Evolutionary conservation across 75 land plant species (phyloP), one percentile per base, ranked within the genome.

Genomic region (Adiantum capillusveneris): DNA sequence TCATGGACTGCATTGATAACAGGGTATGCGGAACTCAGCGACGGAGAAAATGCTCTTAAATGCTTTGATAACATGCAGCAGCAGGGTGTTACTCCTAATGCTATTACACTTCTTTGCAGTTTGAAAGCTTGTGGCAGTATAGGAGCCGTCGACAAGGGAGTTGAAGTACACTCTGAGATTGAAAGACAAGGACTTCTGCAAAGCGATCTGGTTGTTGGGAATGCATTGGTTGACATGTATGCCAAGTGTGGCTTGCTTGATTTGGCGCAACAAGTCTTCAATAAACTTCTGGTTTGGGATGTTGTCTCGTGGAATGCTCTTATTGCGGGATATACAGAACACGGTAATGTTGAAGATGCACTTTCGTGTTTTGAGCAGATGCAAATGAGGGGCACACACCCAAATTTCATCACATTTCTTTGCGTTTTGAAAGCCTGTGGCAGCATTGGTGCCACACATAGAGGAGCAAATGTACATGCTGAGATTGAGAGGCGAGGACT

Each of bases 61-160:
- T 37, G 82, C 46, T 58, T 50, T 17, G 69, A 82, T 67, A 79
- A 74, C 46, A 73, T 85, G 85, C 26, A 63, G 22, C 52, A 67
- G 36, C 76, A 72, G 48, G 85, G 85, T 29, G 68, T 82, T 65
- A 43, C 46, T 17, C 70, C 82, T 5, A 82, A 85, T 67, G 71
- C 76, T 50, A 71, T 76, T 22, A 68, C 76, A 13, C 78, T 82
- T 65, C 46, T 75, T 26, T 73, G 75, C 18, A 39, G 78, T 49
- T 60, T 82, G 28, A 37, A 57, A 21, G 85, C 84, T 24, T 81
- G 85, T 63, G 56, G 57, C 21, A 80, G 72, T 61, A 60, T 44
- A 19, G 85, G 81, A 44, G 29, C 73, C 31, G 53, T 81, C 25
- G 75, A 34, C 9, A 34, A 34, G 9, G 37, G 37, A 34, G n/a